Evolutionary conservation across 495 filamentous ascomycete species (phyloP), one percentile per base, ranked within the genome.

Genomic region (Cairneyella variabilis): DNA sequence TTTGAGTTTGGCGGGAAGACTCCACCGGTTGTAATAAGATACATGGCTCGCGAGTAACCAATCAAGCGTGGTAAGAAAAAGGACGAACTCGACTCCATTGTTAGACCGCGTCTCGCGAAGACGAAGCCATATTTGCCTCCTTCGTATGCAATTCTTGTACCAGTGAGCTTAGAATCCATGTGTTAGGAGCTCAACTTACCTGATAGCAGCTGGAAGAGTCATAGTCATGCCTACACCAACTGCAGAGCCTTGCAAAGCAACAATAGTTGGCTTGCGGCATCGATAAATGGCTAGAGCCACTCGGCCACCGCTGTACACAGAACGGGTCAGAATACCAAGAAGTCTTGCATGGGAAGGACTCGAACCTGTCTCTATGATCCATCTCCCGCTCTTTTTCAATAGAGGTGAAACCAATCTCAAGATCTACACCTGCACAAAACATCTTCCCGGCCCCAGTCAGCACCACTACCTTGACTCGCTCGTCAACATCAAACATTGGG

Each of bases 401-500:
- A 28, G 23, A 10, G n/a, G n/a, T n/a, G 12, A 47, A 37, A 10
- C 41, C 78, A 36, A 70, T 68, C 17, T 78, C 73, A 22, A 85
- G 61, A 66, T 86, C 83, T 21, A 76, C 78, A 5, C 83, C 82
- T 11, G 80, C 80, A 58, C 81, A 85, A 65, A 85, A 86, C 17
- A 71, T 58, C 30, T 59, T 58, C 55, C 51, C 51, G 7, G 40
- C 41, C 26, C 81, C 80, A 0, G 82, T 83, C 21, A 84, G 52
- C 1, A 84, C 71, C 28, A 83, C 62, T 7, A 72, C 77, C 47
- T 78, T 79, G 21, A 84, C 80, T 10, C 76, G 72, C 21, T 75
- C 69, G 44, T 80, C 76, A 46, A 74, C 58, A 47, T 82, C 77
- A 46, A 84, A 75, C 51, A 76, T 64, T 27, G 65, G 53, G 62